Evolutionary conservation across 495 filamentous ascomycete genomes (phyloP).

Genomic region (Hyaloscypha finlandica): DNA sequence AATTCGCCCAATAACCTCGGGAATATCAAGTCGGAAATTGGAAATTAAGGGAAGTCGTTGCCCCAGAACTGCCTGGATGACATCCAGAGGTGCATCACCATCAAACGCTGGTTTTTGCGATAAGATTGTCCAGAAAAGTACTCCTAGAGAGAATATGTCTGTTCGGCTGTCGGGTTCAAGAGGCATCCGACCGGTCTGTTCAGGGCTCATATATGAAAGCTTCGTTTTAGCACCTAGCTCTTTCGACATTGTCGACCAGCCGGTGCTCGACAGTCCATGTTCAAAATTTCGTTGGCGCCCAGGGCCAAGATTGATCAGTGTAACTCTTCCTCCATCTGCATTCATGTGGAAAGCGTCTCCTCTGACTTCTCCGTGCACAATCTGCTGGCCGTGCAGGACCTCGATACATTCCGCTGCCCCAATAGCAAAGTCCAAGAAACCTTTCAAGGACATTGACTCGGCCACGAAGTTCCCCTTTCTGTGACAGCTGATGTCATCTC

Average conservation of each 20-base stretch:
- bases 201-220: conserved; percentile 82
- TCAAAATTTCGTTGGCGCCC: conserved; percentile 77
- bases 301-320: conserved; percentile 78
- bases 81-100: conserved; percentile 75
- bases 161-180: conserved; percentile 86
- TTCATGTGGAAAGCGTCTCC: conserved; percentile 87
- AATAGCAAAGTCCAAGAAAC: conserved; percentile 85
- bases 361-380: conserved; percentile 83
- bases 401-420: conserved; percentile 83
- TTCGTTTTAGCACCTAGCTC: conserved; percentile 81
- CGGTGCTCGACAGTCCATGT: conserved; percentile 77
- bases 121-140: conserved; percentile 83
- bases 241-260: conserved; percentile 76
- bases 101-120: conserved; percentile 75
- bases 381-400: conserved; percentile 77
- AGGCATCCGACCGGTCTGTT: conserved; percentile 87
- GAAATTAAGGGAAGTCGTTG: conserved; percentile 74
- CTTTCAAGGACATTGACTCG: conserved; percentile 63
- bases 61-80: conserved; percentile 81
- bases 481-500: conserved; percentile 3
- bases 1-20: conserved; percentile 74
- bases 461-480: conserved; percentile 33
- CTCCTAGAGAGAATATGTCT: conserved; percentile 84
- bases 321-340: conserved; percentile 64
- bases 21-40: conserved; percentile 72